Base-by-base conservation (phyloP, 768 basidiomycete species). In the Calocybe cyanea region DNA sequence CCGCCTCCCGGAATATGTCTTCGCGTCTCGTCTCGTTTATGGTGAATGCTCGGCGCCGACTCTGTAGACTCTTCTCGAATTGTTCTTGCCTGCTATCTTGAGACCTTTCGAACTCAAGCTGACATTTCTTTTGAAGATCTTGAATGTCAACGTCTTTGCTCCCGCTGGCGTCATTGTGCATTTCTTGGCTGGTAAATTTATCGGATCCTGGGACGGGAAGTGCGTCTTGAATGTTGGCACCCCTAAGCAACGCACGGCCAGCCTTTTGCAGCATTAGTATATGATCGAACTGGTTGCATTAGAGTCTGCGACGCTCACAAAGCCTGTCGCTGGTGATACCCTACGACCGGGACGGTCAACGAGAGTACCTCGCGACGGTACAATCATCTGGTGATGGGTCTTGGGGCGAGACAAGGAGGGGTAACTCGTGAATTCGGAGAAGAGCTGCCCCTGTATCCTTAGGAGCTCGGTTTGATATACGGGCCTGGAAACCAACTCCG, bases 21-120 rank as follows among this genome's bases (percentile, higher is more conserved):
- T 31, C 18, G 9, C 50, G 50, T 24, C 33, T 36, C 17, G 20
- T 20, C 33, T 46, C 50, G 35, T 41, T 51, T 13, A 38, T 9
- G 21, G 31, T 46, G 50, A 46, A 51, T 13, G 18, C 9, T 10
- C 40, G 50, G 7, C 37, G 37, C 23, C 50, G 40, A 11, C 21
- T 18, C 24, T 35, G 44, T 5, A 18, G 25, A 14, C 13, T 41
- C 20, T 6, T 31, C 18, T 51, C 36, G 24, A 51, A 51, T 5
- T 7, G 23, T n/a, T 39, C 45, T 35, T 46, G 41, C 34, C 50
- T 32, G 2, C 15, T 37, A 7, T 32, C 17, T 32, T 51, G 45
- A 4, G 50, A 46, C 33, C 18, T 24, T 18, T 43, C 17, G 14
- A 50, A 50, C 1, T 46, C 20, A 8, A 13, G 31, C 19, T 43